phyloP scores from a whole-genome alignment of 1,284 basidiomycete species.

The Pyrrhoderma noxium region DNA sequence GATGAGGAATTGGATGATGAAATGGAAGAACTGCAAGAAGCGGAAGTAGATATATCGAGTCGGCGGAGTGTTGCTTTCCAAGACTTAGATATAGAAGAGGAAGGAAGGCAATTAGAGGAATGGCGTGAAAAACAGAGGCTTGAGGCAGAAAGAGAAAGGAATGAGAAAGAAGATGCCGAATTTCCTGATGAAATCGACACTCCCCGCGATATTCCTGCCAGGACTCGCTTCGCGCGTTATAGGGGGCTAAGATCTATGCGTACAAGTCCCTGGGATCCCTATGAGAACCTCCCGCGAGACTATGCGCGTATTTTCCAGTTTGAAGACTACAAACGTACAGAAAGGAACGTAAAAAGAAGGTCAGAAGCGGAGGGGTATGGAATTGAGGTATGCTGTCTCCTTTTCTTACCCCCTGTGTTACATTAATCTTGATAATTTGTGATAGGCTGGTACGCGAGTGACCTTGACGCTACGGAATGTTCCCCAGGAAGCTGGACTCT shows the following conservation, averaged over 20 bases:
- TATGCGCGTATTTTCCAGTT: slow-evolving; percentile 97
- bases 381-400: slow-evolving; percentile 49
- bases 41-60: slow-evolving; percentile 58
- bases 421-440: slow-evolving; percentile 10
- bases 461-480: slow-evolving; percentile 69
- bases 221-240: slow-evolving; percentile 87
- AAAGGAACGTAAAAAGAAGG: slow-evolving; percentile 63
- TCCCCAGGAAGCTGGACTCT: slow-evolving; percentile 43
- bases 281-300: slow-evolving; percentile 91
- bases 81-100: slow-evolving; percentile 78
- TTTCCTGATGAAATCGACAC: slow-evolving; percentile 99
- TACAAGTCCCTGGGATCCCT: slow-evolving; percentile 96
- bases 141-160: slow-evolving; percentile 39
- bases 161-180: slow-evolving; percentile 54
- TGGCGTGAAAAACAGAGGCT: slow-evolving; percentile 43
- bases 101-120: slow-evolving; percentile 75
- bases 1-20: slow-evolving; percentile 58
- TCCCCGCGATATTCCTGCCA: slow-evolving; percentile 79
- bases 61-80: slow-evolving; percentile 54
- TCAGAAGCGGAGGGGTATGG: slow-evolving; percentile 51
- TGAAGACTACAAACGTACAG: slow-evolving; percentile 87
- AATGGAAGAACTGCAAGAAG: slow-evolving; percentile 44
- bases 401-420: not conserved
- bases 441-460: slow-evolving; percentile 76
- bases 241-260: slow-evolving; percentile 89